Percentiles rank a stretch among this genome's conserved stretches.
phyloP scores from a whole-genome alignment of 2,329 filamentous ascomycete genomes.

The Scorias spongiosa region DNA sequence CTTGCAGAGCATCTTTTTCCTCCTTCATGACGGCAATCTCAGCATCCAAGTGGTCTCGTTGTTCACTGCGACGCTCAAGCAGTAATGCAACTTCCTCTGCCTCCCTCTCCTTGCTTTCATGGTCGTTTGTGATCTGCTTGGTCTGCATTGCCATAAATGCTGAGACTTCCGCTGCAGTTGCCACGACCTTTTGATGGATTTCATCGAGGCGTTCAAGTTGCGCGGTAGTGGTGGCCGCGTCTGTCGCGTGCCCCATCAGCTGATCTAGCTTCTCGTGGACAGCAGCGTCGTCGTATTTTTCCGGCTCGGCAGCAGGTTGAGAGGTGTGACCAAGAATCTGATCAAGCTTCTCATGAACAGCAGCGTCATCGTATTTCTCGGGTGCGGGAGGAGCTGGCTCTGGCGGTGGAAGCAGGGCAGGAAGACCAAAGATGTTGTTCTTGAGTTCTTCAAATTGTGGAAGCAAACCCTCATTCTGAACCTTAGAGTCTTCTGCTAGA shows the following conservation, averaged over 20 bases:
- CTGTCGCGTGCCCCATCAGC: slow-evolving; percentile 47
- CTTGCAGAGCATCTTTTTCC: slow-evolving; percentile 31
- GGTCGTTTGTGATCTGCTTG: slow-evolving; percentile 57
- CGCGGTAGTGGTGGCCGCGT: slow-evolving; percentile 52
- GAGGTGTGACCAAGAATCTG: slow-evolving; percentile 44
- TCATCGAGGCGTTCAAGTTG: slow-evolving; percentile 74
- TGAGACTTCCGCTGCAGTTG: slow-evolving; percentile 70
- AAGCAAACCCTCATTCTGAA: slow-evolving; percentile 18
- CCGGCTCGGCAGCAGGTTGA: slow-evolving; percentile 21
- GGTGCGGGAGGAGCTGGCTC: slow-evolving; percentile 13
- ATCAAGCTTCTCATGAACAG: slow-evolving; percentile 30
- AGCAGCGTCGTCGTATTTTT: slow-evolving; percentile 49
- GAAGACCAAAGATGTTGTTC: slow-evolving; percentile 22
- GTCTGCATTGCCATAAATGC: slow-evolving; percentile 67
- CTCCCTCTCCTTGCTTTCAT: slow-evolving; percentile 63
- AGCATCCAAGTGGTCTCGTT: slow-evolving; percentile 44
- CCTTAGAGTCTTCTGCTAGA: slow-evolving; percentile 28
- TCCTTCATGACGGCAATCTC: slow-evolving; percentile 31
- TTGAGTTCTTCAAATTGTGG: slow-evolving; percentile 26
- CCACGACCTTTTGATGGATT: slow-evolving; percentile 75
- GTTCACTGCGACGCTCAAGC: slow-evolving; percentile 58
- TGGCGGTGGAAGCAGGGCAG: slow-evolving; percentile 28
- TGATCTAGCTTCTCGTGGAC: slow-evolving; percentile 32
- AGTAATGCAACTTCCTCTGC: slow-evolving; percentile 65
- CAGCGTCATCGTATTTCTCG: slow-evolving; percentile 27